phyloP scores from a whole-genome alignment of 2,329 filamentous ascomycete genomes.

The Anthostomella pinea region DNA sequence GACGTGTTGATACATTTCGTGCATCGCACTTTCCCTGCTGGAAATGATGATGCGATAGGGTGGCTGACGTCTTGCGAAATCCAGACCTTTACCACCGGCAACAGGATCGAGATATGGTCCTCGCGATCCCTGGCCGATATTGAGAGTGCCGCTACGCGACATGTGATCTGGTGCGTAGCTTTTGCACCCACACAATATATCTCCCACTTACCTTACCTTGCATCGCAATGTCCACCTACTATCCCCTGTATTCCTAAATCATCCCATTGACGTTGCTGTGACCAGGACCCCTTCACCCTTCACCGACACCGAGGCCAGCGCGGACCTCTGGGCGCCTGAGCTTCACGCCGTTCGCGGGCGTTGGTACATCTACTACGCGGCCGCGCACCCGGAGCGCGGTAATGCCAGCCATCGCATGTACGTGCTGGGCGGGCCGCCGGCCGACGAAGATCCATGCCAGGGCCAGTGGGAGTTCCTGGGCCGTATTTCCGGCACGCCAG shows the following conservation, averaged over 20 bases:
- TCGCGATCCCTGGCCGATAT: constrained; percentile 28
- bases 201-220: background rate
- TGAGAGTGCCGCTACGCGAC: constrained; percentile 20
- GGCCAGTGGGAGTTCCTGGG: constrained; percentile 33
- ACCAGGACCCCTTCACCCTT: constrained; percentile 31
- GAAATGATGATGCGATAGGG: no score
- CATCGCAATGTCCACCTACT: background rate
- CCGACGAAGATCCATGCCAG: constrained; percentile 25
- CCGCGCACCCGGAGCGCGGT: constrained; percentile 26
- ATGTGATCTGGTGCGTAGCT: constrained; percentile 31
- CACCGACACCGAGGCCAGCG: constrained; percentile 28
- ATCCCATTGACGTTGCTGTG: background rate
- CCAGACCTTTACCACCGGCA: constrained; percentile 32
- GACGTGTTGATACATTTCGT: no score
- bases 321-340: constrained; percentile 33
- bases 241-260: background rate
- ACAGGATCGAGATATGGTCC: constrained; percentile 32
- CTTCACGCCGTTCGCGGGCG: constrained; percentile 29
- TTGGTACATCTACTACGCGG: constrained; percentile 35
- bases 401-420: constrained; percentile 33
- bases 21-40: no score
- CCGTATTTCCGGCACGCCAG: constrained; percentile 26
- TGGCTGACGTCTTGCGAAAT: constrained; percentile 8
- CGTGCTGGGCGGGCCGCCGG: constrained; percentile 29
- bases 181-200: background rate